Base-by-base conservation (phyloP, 1,284 basidiomycete species). In the Lentinula novae-zelandiae region DNA sequence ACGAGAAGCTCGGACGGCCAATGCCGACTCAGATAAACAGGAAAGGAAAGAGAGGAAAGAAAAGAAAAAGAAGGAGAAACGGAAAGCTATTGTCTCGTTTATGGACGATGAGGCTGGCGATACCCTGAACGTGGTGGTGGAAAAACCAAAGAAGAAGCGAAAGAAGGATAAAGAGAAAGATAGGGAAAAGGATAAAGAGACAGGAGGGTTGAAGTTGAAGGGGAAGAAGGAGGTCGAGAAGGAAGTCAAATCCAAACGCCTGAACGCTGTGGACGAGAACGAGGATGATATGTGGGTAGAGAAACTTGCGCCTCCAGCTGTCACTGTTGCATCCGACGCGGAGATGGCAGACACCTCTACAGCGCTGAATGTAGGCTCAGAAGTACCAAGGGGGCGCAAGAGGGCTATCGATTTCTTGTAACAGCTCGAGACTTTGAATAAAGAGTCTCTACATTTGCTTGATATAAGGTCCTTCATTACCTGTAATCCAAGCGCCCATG, bases 321-420 rank as follows among this genome's bases (percentile, higher is more conserved):
- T 82, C 17, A 63, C 63, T 34, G 40, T 67, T 13, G 51, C 53
- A 13, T 36, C 62, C 31, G 58, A 63, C 15, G 52, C 38, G 8
- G 48, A 49, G 39, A 53, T 59, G 49, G 10, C 48, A 50, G 34
- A 20, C 2, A 20, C 13, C n/a, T 22, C 33, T 38, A 15, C 8
- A 13, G 2, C 31, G 44, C 3, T 27, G 27, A 50, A 17, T 22
- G 33, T 17, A 34, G 39, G 8, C 13, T 20, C 27, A 42, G 70
- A 65, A 20, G 67, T 67, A 9, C 60, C 65, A 1, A 78, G 76
- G 66, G 81, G 78, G 38, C 76, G 87, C 60, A 87, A 88, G 69
- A 76, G 84, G 59, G 87, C 87, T 0, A 75, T 89, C 20, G 86
- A 89, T 73, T 89, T 89, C 66, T 75, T 86, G 80, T 84, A 79